Percentiles rank a stretch among this genome's conserved stretches.
These are phyloP conservation scores for Yamadazyma songkhlaensis DNA, from an alignment of 1,139 yeast species.

Conservation along the genomic window DNA sequence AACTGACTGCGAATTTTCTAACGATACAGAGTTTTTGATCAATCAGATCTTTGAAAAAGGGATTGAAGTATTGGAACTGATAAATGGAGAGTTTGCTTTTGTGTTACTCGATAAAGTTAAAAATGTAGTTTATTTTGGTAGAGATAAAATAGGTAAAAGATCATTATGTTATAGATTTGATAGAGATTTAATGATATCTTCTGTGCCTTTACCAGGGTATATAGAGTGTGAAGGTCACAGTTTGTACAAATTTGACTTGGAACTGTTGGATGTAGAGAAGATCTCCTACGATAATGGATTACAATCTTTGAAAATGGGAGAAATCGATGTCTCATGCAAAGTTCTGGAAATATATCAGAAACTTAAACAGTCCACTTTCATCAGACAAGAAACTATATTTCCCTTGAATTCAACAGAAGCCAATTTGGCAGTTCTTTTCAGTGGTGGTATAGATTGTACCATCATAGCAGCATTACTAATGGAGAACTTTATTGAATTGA, in stretches of 20 bases:
- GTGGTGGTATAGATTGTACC: constrained; percentile 95
- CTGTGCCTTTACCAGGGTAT: constrained; percentile 32
- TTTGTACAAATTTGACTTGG: constrained; percentile 36
- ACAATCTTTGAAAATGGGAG: not conserved
- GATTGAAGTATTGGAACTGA: constrained; percentile 28
- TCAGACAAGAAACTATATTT: constrained; percentile 56
- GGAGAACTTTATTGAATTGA: constrained; percentile 18
- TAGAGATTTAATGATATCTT: constrained; percentile 45
- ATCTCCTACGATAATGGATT: not conserved
- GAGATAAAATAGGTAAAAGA: constrained; percentile 81
- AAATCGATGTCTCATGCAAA: not conserved
- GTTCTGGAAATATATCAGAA: constrained; percentile 5
- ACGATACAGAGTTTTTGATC: constrained; percentile 32
- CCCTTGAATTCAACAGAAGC: constrained; percentile 46
- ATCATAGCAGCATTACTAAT: constrained; percentile 55
- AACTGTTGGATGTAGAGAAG: constrained; percentile 11
- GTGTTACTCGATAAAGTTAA: constrained; percentile 40
- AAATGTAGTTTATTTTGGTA: constrained; percentile 63
- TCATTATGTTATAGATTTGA: constrained; percentile 52
- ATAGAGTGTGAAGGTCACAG: constrained; percentile 55
- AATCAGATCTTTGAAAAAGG: constrained; percentile 20
- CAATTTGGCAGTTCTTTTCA: constrained; percentile 65
- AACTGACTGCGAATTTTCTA: constrained; percentile 37
- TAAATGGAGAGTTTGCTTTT: constrained; percentile 85
- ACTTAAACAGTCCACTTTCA: constrained; percentile 12